A percentile compares a stretch with the other conserved stretches of the same genome.
Conservation (phyloP, 805 yeast species). For the Candida lessepsii region DNA sequence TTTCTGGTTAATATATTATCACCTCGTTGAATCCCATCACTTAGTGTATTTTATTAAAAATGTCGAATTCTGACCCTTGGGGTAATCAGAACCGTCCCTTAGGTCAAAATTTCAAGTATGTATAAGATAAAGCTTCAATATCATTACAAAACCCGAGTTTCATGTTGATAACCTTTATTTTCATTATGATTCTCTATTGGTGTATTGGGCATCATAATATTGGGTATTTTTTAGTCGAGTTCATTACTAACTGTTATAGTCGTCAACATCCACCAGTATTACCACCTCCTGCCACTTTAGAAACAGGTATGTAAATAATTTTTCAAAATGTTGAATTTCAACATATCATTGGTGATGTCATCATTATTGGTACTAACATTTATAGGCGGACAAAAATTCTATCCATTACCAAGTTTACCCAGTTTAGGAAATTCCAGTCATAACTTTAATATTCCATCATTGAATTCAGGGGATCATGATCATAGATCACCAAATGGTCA, state of each 20-base stretch:
- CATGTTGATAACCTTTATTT: no score
- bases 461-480: constrained; percentile 27
- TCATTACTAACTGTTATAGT: constrained; percentile 37
- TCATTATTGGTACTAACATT: constrained; percentile 32
- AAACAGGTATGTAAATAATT: constrained; percentile 48
- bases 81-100: constrained; percentile 41
- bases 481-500: constrained; percentile 7
- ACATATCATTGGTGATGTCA: no score
- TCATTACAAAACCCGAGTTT: no score
- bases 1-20: background rate
- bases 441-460: constrained; percentile 48
- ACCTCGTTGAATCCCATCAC: constrained; percentile 7
- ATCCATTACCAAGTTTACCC: constrained; percentile 52
- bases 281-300: constrained; percentile 58
- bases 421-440: constrained; percentile 46
- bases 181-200: no score
- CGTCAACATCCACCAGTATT: constrained; percentile 60
- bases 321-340: no score
- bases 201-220: no score
- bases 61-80: constrained; percentile 46
- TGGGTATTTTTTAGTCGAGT: no score
- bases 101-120: constrained; percentile 45
- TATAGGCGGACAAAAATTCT: constrained; percentile 44
- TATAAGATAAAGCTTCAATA: no score
- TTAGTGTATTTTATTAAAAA: constrained; percentile 11